Evolutionary conservation across 1,284 basidiomycete species (phyloP), one percentile per base, ranked within the genome.

Genomic region (Fomitopsis palustris): DNA sequence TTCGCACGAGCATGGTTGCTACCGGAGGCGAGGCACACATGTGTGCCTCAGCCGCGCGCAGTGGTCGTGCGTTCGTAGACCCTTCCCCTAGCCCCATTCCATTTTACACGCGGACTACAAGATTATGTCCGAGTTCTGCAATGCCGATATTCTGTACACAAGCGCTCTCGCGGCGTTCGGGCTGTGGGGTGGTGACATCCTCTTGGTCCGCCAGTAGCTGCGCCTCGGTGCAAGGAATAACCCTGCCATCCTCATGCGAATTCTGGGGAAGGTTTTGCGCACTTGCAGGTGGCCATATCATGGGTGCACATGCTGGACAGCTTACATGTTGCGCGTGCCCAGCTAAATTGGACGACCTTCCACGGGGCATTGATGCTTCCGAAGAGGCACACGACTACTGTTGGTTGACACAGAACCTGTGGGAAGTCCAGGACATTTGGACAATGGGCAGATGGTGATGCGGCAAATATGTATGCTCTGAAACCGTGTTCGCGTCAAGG

Each of bases 311-410:
- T 31, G n/a, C n/a, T 8, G 43, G 19, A 17, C 25, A 25, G 35
- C 49, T 25, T 41, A 47, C 45, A 16, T 47, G 1, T 14, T 6
- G 45, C 45, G 21, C 14, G 4, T 23, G 19, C 23, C 25, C 33
- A 78, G 77, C 65, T 3, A 64, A 64, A 5, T 65, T 75, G 37
- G 74, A 76, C 53, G 70, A 60, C 49, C 59, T 65, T 9, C 64
- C 75, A 9, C 72, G 78, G 16, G 45, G 61, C 2, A 12, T 57
- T 16, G 77, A 79, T 61, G 73, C 76, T 8, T 67, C 73, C 0
- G 77, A 79, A 61, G 74, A 74, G 31, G 77, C 77, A 25, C 76
- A 78, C 42, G 78, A 80, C 64, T 78, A 79, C 62, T 66, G 79
- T 2, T 80, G 73, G 74, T 64, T 78, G 1, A 71, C 76, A 1